Base-by-base conservation (phyloP, 345 rosid genomes). In the Rubroshorea leprosula region DNA sequence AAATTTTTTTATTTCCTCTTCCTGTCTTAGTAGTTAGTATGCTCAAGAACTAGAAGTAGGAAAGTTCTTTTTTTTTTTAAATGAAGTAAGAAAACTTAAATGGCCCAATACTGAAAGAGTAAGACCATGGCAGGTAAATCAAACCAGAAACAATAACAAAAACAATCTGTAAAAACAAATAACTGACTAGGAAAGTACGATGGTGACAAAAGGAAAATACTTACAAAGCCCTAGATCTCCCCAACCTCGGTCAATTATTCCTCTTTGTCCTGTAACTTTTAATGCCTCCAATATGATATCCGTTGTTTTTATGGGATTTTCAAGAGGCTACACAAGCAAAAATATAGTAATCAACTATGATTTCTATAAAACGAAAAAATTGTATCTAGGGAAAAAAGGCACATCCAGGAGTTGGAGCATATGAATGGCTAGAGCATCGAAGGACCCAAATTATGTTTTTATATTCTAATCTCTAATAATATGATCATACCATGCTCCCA, bases 171-270 rank as follows among this genome's bases (percentile, higher is more conserved):
- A n/a, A n/a, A n/a, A n/a, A n/a, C n/a, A n/a, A n/a, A n/a, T n/a
- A n/a, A n/a, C n/a, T n/a, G n/a, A n/a, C n/a, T n/a, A n/a, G n/a
- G n/a, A n/a, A n/a, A n/a, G n/a, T n/a, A n/a, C n/a, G 14, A 35
- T 13, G 18, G n/a, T 38, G 54, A 45, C 65, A 68, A 52, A 59
- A 58, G n/a, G n/a, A n/a, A 71, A 55, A 49, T 57, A 69, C 95
- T 79, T 66, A 93, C 99, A 20, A 26, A 72, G 84, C 63, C 99
- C 99, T 22, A 93, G 85, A 74, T 77, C 90, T 58, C 92, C 97
- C 99, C 99, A 93, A 43, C 99, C 99, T 67, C 85, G 83, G 75
- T 78, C 96, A 64, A 93, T 73, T 68, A 93, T 83, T 68, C 97
- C 99, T 78, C 99, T 87, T 68, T 89, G 97, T 64, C 78, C 84